Evolutionary conservation across 106 monocot genomes (phyloP).

Genomic region (Acanthochlamys bracteata): DNA sequence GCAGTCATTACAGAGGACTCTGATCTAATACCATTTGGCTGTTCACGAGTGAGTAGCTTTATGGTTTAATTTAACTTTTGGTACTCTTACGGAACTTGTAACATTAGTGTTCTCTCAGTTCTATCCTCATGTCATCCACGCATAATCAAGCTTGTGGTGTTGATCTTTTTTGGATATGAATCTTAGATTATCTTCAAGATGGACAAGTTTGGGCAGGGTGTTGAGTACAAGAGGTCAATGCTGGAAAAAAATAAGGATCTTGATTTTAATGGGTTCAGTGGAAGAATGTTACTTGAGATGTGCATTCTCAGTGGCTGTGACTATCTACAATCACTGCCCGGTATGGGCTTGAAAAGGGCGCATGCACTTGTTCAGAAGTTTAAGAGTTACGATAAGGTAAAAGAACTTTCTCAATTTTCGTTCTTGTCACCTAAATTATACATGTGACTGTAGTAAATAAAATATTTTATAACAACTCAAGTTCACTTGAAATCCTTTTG

Average conservation of each 20-base stretch:
- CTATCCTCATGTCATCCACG: too few relatives aligned
- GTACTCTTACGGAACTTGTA: too few relatives aligned
- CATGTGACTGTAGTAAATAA: too few relatives aligned
- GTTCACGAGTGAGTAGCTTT: slow-evolving; percentile 63
- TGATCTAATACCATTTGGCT: slow-evolving; percentile 95
- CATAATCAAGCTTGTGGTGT: too few relatives aligned
- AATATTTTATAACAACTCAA: too few relatives aligned
- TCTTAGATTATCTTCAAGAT: slow-evolving; percentile 89
- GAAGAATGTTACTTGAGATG: slow-evolving; percentile 92
- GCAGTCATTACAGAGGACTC: slow-evolving; percentile 98
- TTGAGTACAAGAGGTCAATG: slow-evolving; percentile 65
- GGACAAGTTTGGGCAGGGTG: slow-evolving; percentile 93
- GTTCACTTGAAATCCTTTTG: too few relatives aligned
- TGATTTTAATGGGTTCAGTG: slow-evolving; percentile 63
- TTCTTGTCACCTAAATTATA: too few relatives aligned
- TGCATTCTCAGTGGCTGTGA: slow-evolving; percentile 98
- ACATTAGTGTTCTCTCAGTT: too few relatives aligned
- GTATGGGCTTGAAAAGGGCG: slow-evolving; percentile 94
- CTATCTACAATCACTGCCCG: slow-evolving; percentile 82
- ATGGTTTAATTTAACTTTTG: neutral
- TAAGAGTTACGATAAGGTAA: slow-evolving; percentile 89
- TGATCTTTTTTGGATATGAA: too few relatives aligned
- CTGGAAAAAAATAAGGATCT: slow-evolving; percentile 63
- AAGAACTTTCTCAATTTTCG: too few relatives aligned
- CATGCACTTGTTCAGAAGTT: slow-evolving; percentile 75